phyloP scores from a whole-genome alignment of 306 rosid species.

The cucumber (Cucumis sativus) region DNA sequence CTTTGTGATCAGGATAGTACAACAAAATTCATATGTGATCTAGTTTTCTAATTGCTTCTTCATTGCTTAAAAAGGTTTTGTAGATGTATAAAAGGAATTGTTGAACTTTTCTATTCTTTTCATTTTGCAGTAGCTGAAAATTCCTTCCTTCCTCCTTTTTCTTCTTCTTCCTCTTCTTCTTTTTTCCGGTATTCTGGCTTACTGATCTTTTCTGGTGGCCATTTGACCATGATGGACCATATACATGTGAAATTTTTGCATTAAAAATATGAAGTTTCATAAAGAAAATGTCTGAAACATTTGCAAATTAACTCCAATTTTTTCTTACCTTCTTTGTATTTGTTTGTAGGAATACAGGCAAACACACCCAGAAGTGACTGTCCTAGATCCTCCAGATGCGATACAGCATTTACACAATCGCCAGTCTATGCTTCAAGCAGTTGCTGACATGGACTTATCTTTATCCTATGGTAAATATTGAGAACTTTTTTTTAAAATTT shows the following conservation, averaged over 20 bases:
- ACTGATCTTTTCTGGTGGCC: not conserved
- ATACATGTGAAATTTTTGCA: not conserved
- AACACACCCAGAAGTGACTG: slow-evolving; percentile 80
- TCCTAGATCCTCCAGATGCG: slow-evolving; percentile 95
- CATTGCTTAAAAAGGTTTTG: not conserved
- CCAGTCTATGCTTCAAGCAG: slow-evolving; percentile 93
- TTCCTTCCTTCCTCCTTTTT: not conserved
- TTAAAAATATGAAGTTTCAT: not conserved
- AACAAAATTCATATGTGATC: not conserved
- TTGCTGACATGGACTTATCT: slow-evolving; percentile 71
- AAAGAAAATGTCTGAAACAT: slow-evolving; percentile 2
- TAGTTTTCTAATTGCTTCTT: not conserved
- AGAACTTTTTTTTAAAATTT: no score
- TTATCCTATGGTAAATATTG: slow-evolving; percentile 52
- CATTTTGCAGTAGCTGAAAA: not conserved
- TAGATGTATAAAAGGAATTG: not conserved
- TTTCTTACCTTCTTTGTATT: slow-evolving; percentile 4
- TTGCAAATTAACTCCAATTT: slow-evolving; percentile 4
- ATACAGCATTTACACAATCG: slow-evolving; percentile 70
- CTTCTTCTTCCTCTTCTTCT: not conserved
- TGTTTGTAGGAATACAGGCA: slow-evolving; percentile 62
- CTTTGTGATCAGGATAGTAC: not conserved
- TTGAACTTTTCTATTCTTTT: not conserved
- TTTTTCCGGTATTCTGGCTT: not conserved
- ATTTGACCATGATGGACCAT: not conserved